Conservation (phyloP, 345 rosid species). For the Eucalyptus marginata region DNA sequence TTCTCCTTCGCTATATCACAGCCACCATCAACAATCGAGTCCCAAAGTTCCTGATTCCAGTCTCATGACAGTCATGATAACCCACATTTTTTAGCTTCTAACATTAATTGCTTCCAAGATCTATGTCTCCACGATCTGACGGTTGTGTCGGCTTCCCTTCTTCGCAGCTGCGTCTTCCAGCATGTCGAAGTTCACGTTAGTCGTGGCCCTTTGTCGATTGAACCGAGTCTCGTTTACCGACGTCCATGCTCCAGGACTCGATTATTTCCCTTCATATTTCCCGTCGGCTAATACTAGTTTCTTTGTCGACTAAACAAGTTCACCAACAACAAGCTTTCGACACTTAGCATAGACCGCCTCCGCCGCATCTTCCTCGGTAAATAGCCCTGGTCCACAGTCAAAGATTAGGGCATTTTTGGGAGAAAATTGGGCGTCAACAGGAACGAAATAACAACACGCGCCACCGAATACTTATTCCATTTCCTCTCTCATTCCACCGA, state of each 20-base stretch:
- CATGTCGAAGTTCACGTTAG: neutral
- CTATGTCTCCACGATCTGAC: neutral
- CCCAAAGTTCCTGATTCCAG: neutral
- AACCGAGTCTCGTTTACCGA: neutral
- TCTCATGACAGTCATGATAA: neutral
- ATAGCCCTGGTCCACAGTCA: neutral
- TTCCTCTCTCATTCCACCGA: neutral
- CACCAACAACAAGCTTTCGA: neutral
- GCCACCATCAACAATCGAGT: neutral
- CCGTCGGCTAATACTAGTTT: neutral
- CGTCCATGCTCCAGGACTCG: neutral
- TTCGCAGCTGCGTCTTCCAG: neutral
- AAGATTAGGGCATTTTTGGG: neutral
- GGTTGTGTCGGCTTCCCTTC: neutral
- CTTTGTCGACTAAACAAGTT: neutral
- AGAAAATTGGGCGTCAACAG: neutral
- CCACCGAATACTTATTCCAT: neutral
- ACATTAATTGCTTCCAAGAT: neutral
- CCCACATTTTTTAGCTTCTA: neutral
- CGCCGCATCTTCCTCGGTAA: neutral
- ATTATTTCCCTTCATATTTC: neutral
- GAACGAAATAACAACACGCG: neutral
- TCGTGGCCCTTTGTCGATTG: neutral
- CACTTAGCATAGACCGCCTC: neutral
- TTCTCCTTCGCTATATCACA: neutral